phyloP scores from a whole-genome alignment of 129 eudicot species.

The Flaveria linearis region DNA sequence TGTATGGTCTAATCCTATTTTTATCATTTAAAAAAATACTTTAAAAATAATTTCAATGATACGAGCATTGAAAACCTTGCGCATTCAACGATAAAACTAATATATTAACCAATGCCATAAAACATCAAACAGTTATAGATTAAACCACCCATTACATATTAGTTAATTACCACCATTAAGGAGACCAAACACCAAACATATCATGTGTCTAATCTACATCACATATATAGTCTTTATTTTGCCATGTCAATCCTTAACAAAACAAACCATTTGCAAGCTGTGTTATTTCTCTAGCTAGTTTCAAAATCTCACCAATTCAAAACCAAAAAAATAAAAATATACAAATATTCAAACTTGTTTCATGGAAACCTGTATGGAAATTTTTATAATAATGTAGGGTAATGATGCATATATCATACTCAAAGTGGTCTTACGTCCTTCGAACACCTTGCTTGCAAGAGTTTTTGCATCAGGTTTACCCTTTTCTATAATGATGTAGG shows the following conservation, averaged over 20 bases:
- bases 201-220: slow-evolving; percentile 24
- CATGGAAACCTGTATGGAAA: slow-evolving; percentile 32
- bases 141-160: slow-evolving; percentile 31
- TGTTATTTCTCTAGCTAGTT: slow-evolving; percentile 13
- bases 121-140: slow-evolving; percentile 1
- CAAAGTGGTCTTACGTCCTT: no score
- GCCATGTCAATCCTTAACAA: slow-evolving; percentile 30
- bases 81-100: not conserved
- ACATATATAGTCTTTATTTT: slow-evolving; percentile 24
- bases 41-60: not conserved
- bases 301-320: slow-evolving; percentile 45
- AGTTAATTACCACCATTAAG: slow-evolving; percentile 28
- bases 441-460: no score
- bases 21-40: no score
- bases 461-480: no score
- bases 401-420: not conserved
- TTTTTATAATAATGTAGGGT: slow-evolving; percentile 56
- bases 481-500: slow-evolving; percentile 53
- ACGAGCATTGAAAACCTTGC: not conserved
- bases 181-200: slow-evolving; percentile 28
- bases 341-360: slow-evolving; percentile 12
- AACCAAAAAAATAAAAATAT: not conserved
- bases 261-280: slow-evolving; percentile 27
- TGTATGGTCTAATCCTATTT: no score
- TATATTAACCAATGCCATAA: no score